Percentiles rank a stretch among this genome's conserved stretches.
Conservation (phyloP, 2,329 filamentous ascomycete genomes). For the Metarhizium anisopliae region DNA sequence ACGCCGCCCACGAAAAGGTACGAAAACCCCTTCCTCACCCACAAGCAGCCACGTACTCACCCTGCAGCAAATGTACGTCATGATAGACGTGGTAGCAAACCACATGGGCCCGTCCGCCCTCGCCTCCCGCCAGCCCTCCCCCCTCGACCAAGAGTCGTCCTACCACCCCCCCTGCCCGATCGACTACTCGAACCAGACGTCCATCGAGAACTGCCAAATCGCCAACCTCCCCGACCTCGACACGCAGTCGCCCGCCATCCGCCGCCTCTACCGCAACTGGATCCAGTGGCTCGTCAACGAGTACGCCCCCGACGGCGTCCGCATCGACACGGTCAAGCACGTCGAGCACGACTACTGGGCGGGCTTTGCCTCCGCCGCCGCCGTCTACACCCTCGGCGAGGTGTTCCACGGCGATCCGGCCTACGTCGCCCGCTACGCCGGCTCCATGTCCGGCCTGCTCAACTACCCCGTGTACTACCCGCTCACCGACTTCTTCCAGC, state of each 20-base stretch:
- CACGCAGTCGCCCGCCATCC: slow-evolving; percentile 42
- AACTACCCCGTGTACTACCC: slow-evolving; percentile 48
- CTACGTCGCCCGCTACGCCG: slow-evolving; percentile 44
- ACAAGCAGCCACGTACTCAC: background rate
- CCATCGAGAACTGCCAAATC: slow-evolving; percentile 41
- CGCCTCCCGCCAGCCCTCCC: slow-evolving; percentile 28
- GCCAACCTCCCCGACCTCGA: slow-evolving; percentile 54
- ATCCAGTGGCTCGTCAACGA: slow-evolving; percentile 45
- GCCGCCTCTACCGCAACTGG: slow-evolving; percentile 48
- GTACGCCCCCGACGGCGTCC: slow-evolving; percentile 53
- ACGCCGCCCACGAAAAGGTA: slow-evolving; percentile 49
- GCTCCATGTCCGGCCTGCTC: slow-evolving; percentile 47
- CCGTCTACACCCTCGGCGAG: slow-evolving; percentile 53
- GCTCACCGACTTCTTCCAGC: slow-evolving; percentile 30
- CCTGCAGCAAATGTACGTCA: slow-evolving; percentile 36
- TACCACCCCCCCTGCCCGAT: slow-evolving; percentile 53
- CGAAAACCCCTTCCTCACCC: background rate
- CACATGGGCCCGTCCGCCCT: slow-evolving; percentile 48
- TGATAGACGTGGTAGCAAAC: slow-evolving; percentile 54
- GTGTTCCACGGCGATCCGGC: slow-evolving; percentile 44
- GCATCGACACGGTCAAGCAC: slow-evolving; percentile 55
- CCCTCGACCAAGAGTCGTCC: slow-evolving; percentile 43
- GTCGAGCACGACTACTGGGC: slow-evolving; percentile 51
- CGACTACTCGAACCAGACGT: slow-evolving; percentile 42
- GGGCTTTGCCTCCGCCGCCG: slow-evolving; percentile 41